These are phyloP conservation scores for Yamadazyma laniorum DNA, from an alignment of 805 yeast genomes.

Conservation along the genomic window DNA sequence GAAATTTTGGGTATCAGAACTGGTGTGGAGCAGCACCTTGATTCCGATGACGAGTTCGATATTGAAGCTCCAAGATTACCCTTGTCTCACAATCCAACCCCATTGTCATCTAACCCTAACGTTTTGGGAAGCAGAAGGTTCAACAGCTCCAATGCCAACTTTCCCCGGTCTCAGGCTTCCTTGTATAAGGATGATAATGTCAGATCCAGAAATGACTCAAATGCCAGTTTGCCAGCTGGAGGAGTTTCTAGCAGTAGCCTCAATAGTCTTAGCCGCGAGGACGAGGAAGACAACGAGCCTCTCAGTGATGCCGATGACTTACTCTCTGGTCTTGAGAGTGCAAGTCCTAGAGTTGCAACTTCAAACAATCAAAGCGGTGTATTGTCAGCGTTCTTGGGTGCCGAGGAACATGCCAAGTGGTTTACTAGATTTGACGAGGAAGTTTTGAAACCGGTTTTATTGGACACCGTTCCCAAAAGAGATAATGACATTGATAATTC, in stretches of 20 bases:
- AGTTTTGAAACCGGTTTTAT: slow-evolving; percentile 85
- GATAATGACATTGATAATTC: slow-evolving; percentile 10
- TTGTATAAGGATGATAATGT: slow-evolving; percentile 20
- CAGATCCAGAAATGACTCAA: slow-evolving; percentile 32
- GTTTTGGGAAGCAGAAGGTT: slow-evolving; percentile 20
- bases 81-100: slow-evolving; percentile 25
- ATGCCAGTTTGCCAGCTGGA: slow-evolving; percentile 18
- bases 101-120: slow-evolving; percentile 10
- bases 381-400: slow-evolving; percentile 42
- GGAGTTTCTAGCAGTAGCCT: slow-evolving; percentile 3
- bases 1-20: slow-evolving; percentile 91
- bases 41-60: slow-evolving; percentile 93
- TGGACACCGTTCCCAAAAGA: slow-evolving; percentile 53
- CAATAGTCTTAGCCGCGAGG: slow-evolving; percentile 19
- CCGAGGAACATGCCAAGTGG: slow-evolving; percentile 85
- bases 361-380: slow-evolving; percentile 25
- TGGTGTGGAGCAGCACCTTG: slow-evolving; percentile 72
- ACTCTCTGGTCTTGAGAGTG: slow-evolving; percentile 10
- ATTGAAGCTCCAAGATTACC: slow-evolving; percentile 65
- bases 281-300: slow-evolving; percentile 21
- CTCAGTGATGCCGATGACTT: slow-evolving; percentile 40
- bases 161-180: slow-evolving; percentile 6
- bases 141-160: slow-evolving; percentile 2
- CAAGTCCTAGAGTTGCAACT: not conserved
- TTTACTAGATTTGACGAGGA: slow-evolving; percentile 91